phyloP scores from a whole-genome alignment of 768 basidiomycete species.

The Suillus plorans region DNA sequence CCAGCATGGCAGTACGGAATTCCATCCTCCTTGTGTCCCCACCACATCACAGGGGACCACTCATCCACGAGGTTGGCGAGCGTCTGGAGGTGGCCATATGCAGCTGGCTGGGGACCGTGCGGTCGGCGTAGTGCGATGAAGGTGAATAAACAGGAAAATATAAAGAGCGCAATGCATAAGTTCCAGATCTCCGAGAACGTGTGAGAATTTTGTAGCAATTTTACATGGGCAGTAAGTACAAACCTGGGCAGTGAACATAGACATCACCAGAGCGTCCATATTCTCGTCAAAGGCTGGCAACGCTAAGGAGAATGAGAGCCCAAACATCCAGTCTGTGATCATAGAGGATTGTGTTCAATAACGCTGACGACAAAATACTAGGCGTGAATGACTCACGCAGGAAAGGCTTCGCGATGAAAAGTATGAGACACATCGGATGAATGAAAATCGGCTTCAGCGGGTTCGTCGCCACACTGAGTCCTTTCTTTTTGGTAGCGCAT shows the following conservation, averaged over 20 bases:
- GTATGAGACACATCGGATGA: too few relatives aligned
- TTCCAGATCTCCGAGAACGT: constrained; percentile 24
- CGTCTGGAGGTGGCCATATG: background rate
- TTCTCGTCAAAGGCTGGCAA: too few relatives aligned
- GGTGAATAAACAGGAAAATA: background rate
- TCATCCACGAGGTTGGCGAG: background rate
- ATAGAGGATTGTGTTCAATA: background rate
- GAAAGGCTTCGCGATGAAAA: constrained; percentile 19
- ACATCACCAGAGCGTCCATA: too few relatives aligned
- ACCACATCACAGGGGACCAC: background rate
- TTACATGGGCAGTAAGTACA: background rate
- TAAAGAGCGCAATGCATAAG: constrained; percentile 7
- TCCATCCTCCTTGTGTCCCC: background rate
- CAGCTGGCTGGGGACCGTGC: background rate
- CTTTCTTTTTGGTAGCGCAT: background rate
- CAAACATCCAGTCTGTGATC: constrained; percentile 31
- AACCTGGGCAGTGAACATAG: constrained; percentile 30
- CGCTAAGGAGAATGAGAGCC: constrained; percentile 17
- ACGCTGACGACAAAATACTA: background rate
- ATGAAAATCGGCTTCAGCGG: background rate
- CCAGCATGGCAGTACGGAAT: background rate
- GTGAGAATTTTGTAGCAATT: background rate
- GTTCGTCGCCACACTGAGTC: background rate
- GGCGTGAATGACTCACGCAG: constrained; percentile 20
- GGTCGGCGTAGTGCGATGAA: background rate